Percentiles rank a stretch among this genome's conserved stretches.
phyloP scores from a whole-genome alignment of 306 rosid species.

The Malus domestica region ASM211411v1 NC_041803.1:10596501-10597000 shows the following conservation, averaged over 20 bases:
- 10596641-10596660: constrained; percentile 86
- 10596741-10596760: no score
- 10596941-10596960: not conserved
- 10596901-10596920: constrained; percentile 9
- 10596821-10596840: constrained; percentile 42
- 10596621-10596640: constrained; percentile 79
- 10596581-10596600: constrained; percentile 67
- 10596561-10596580: constrained; percentile 74
- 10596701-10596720: not conserved
- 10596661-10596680: constrained; percentile 51
- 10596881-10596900: constrained; percentile 54
- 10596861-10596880: constrained; percentile 71
- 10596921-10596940: not conserved
- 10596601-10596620: constrained; percentile 75
- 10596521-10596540: constrained; percentile 52
- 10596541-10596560: constrained; percentile 76
- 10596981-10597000: not conserved
- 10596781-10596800: not conserved
- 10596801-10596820: not conserved
- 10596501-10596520: constrained; percentile 55
- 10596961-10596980: not conserved
- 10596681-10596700: not conserved
- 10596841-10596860: constrained; percentile 85
- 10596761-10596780: not conserved
- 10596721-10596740: not conserved